Evolutionary conservation across 2,329 filamentous ascomycete species (phyloP), one percentile per base, ranked within the genome.

Genomic region (Microsporum canis): DNA sequence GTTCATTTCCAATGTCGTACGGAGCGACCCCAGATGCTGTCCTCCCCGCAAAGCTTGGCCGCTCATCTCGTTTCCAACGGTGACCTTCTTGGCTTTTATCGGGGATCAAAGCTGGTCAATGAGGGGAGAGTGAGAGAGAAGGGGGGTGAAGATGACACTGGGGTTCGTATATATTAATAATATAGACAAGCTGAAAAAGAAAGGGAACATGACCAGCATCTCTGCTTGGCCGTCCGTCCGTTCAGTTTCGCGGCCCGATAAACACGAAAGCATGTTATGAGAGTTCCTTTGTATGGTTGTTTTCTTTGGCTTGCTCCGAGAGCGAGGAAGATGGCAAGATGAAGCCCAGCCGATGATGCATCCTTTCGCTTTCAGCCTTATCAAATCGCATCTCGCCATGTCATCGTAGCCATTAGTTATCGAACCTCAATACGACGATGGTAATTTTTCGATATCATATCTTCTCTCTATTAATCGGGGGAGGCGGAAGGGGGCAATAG

Each of bases 31-130:
- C 43, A 47, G n/a, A 47, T 47, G 43, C 23, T 47, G 43, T 47
- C 49, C 49, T 53, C 49, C 49, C 49, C 49, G 49, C 49, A 53
- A 53, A 53, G 49, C 49, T 53, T 53, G 49, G 49, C 49, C 27
- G 29, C 29, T 5, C 29, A 33, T 31, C 49, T 34, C 17, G n/a
- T 43, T 23, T n/a, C 49, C 27, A 53, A 53, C 49, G 29, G 49
- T n/a, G 12, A 33, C 49, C 49, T 53, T n/a, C 49, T 53, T 53
- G 49, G 49, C 49, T 31, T 23, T 27, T 10, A 34, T n/a, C 49
- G 49, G 49, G 49, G 49, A 53, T 34, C 31, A 29, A 53, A 49
- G 17, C 49, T 53, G 49, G 14, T 34, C 49, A 53, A 34, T 53
- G 17, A 2, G 3, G 0, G 27, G 31, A 34, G 17, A 23, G 17